Percentiles rank a stretch among this genome's conserved stretches.
phyloP scores from a whole-genome alignment of 2,329 filamentous ascomycete species.

The Setomelanomma holmii region DNA sequence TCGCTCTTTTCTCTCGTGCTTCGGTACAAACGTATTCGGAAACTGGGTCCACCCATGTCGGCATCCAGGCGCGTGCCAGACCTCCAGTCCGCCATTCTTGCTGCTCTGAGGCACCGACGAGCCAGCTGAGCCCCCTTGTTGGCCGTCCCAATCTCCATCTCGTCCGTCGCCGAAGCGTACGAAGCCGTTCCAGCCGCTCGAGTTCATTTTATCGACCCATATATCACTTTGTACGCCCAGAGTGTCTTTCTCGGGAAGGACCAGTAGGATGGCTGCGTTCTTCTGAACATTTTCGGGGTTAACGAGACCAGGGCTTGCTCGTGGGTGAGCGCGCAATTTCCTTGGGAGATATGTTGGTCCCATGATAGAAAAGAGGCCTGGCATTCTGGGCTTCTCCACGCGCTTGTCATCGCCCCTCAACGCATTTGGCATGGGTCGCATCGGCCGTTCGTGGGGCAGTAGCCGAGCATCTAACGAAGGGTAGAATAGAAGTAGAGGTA shows the following conservation, averaged over 20 bases:
- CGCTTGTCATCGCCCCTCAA: conserved; percentile 42
- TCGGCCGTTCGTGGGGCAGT: conserved; percentile 50
- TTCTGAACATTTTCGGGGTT: conserved; percentile 45
- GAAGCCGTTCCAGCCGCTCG: conserved; percentile 39
- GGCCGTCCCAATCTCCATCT: conserved; percentile 40
- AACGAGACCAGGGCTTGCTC: conserved; percentile 51
- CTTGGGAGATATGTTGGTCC: conserved; percentile 52
- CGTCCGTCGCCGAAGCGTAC: conserved; percentile 46
- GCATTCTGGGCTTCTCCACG: conserved; percentile 37
- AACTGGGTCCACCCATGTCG: conserved; percentile 55
- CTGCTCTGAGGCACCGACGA: conserved; percentile 12
- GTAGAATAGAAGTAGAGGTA: conserved; percentile 54
- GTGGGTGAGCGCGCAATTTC: conserved; percentile 46
- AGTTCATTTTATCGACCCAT: conserved; percentile 52
- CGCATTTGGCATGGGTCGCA: conserved; percentile 44
- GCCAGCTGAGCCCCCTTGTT: conserved; percentile 23
- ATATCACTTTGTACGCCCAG: conserved; percentile 52
- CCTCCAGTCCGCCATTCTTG: conserved; percentile 47
- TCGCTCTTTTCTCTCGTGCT: conserved; percentile 48
- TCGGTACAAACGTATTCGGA: conserved; percentile 46
- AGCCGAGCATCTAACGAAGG: conserved; percentile 52
- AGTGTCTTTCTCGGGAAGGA: conserved; percentile 51
- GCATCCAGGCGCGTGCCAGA: conserved; percentile 46
- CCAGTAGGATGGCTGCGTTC: conserved; percentile 51
- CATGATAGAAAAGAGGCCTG: conserved; percentile 49